Base-by-base conservation (phyloP, 176 grass and related monocot genomes). In the Raddia guianensis region DNA sequence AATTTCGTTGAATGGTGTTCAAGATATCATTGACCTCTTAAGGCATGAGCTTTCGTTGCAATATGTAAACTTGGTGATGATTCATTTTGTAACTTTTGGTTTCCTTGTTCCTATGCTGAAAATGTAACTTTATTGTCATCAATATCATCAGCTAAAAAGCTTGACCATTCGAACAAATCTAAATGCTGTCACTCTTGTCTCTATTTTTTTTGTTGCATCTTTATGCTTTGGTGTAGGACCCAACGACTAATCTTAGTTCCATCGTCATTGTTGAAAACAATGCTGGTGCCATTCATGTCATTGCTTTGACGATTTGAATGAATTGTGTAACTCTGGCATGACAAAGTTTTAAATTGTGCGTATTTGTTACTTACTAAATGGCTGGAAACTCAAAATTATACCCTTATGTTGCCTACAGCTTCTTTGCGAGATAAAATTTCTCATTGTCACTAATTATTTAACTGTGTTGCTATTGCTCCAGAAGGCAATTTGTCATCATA, bases 261-360 rank as follows among this genome's bases (percentile, higher is more conserved):
- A 0, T 7, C 8, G 12, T 55, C 49, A 79, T 79, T 18, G 18
- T 65, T 68, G 35, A 68, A 54, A 18, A 16, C 1, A 52, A 21
- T 66, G 48, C 43, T 67, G 47, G 65, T 52, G 18, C 49, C 50
- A 67, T 79, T 79, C 35, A 53, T 53, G 62, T 9, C 18, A 66
- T 78, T 65, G 27, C 47, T 65, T 49, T 66, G 48, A 8, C 61
- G 18, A 53, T 78, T 47, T 12, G 11, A 52, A 66, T 16, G 33
- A 37, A 3, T 77, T 64, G 5, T 51, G 48, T 77, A 14, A 64
- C 60, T 64, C 9, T 66, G 15, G 60, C 47, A 42, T 50, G 8
- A 15, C 15, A 65, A 63, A 66, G 34, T 13, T 66, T 42, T 3
- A 58, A 58, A 59, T 34, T 58, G 19, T 64, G 65, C 63, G 13